A percentile compares a stretch with the other conserved stretches of the same genome.
Evolutionary conservation across 176 grass and related monocot species (phyloP).

Genomic region (Musa beccarii): DNA sequence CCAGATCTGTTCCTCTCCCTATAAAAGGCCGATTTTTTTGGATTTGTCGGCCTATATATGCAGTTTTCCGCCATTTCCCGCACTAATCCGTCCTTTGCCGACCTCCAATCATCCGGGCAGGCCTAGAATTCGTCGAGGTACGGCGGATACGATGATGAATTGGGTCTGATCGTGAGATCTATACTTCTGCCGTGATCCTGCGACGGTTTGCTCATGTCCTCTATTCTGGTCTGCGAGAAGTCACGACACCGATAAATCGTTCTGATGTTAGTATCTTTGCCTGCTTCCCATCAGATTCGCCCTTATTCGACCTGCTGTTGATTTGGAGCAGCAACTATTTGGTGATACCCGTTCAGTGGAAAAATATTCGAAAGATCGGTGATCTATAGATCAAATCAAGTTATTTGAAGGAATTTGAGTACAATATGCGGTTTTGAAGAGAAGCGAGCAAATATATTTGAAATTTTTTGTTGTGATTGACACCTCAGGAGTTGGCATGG

Average conservation of each 20-base stretch:
- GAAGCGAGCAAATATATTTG: neutral
- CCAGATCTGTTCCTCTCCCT: neutral
- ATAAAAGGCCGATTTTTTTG: constrained; percentile 12
- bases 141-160: neutral
- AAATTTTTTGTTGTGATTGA: neutral
- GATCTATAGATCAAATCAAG: neutral
- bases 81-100: neutral
- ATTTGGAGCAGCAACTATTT: neutral
- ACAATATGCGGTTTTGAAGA: neutral
- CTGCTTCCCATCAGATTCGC: neutral
- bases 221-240: neutral
- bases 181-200: neutral
- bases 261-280: neutral
- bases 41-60: neutral
- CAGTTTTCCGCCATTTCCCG: neutral
- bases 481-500: constrained; percentile 26
- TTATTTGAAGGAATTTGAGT: neutral
- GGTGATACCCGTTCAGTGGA: neutral
- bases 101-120: neutral
- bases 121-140: neutral
- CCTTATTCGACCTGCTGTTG: neutral
- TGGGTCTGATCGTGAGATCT: neutral
- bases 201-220: neutral
- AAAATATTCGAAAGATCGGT: neutral
- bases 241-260: neutral